These are phyloP conservation scores for Boletus sp. DNA, from an alignment of 768 basidiomycete genomes.

Conservation along the genomic window DNA sequence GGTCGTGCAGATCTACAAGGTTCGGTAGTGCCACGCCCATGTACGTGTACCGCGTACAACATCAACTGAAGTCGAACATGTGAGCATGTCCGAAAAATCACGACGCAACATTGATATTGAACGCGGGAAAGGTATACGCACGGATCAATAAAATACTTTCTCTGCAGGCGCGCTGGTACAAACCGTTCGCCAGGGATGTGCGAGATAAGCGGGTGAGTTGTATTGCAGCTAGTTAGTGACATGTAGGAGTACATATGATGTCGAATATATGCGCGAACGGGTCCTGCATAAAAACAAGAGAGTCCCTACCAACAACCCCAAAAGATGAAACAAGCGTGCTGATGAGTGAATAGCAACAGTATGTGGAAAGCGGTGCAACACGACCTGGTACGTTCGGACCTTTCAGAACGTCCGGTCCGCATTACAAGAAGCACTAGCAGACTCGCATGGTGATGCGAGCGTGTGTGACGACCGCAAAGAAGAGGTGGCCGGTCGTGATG, in stretches of 20 bases:
- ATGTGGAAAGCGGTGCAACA: not conserved
- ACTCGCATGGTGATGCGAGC: not conserved
- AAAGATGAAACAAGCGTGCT: not conserved
- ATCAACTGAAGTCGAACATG: not conserved
- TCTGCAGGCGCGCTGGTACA: not conserved
- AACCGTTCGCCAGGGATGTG: not conserved
- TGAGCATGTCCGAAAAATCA: not conserved
- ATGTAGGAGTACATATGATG: slow-evolving; percentile 9
- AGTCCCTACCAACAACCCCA: not conserved
- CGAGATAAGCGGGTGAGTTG: not conserved
- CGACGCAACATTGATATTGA: too few relatives aligned
- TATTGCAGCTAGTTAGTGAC: slow-evolving; percentile 11
- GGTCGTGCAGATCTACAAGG: slow-evolving; percentile 77
- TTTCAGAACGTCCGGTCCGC: slow-evolving; percentile 9
- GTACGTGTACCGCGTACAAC: not conserved
- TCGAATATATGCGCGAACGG: not conserved
- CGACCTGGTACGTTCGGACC: not conserved
- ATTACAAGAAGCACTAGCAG: not conserved
- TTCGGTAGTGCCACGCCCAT: slow-evolving; percentile 46
- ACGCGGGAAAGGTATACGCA: too few relatives aligned
- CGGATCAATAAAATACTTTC: too few relatives aligned
- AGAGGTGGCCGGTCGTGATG: slow-evolving; percentile 3
- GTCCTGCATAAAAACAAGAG: not conserved
- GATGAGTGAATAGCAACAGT: not conserved
- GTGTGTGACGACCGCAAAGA: slow-evolving; percentile 7